These are phyloP conservation scores for Rhododendron molle DNA, from an alignment of 148 eudicot species.

Conservation along the genomic window DNA sequence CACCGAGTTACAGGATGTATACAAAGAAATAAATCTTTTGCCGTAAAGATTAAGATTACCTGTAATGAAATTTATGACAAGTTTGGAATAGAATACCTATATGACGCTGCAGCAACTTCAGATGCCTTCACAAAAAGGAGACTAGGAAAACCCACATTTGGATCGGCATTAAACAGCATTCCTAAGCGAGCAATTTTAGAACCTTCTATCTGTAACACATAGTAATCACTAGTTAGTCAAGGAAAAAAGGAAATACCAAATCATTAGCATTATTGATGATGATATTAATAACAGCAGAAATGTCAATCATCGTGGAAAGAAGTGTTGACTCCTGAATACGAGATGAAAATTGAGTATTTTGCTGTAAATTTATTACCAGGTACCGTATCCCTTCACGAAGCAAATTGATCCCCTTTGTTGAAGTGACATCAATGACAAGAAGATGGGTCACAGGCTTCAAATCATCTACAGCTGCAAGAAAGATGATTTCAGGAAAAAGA, in stretches of 20 bases:
- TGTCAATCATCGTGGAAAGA: not conserved
- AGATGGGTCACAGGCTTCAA: slow-evolving; percentile 96
- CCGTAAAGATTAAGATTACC: not conserved
- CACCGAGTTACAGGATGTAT: not conserved
- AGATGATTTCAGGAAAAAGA: slow-evolving; percentile 5
- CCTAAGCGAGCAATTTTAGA: slow-evolving; percentile 84
- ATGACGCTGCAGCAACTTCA: slow-evolving; percentile 58
- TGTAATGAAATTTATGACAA: not conserved
- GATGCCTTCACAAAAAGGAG: slow-evolving; percentile 60
- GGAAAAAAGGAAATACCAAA: not conserved
- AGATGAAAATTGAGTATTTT: not conserved
- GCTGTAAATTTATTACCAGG: slow-evolving; percentile 48
- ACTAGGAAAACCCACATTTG: slow-evolving; percentile 44
- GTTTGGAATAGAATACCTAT: slow-evolving; percentile 46
- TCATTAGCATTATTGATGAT: not conserved
- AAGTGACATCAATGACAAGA: slow-evolving; percentile 65
- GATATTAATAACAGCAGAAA: slow-evolving; percentile 5
- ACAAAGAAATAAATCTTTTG: not conserved
- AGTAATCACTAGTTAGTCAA: not conserved
- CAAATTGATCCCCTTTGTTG: slow-evolving; percentile 69
- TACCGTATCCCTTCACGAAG: slow-evolving; percentile 84
- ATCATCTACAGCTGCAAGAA: slow-evolving; percentile 70
- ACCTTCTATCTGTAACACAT: slow-evolving; percentile 51
- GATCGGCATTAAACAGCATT: slow-evolving; percentile 51
- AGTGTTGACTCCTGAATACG: not conserved